Evolutionary conservation across 2,329 filamentous ascomycete species (phyloP).

Genomic region (Hirsutella minnesotensis): DNA sequence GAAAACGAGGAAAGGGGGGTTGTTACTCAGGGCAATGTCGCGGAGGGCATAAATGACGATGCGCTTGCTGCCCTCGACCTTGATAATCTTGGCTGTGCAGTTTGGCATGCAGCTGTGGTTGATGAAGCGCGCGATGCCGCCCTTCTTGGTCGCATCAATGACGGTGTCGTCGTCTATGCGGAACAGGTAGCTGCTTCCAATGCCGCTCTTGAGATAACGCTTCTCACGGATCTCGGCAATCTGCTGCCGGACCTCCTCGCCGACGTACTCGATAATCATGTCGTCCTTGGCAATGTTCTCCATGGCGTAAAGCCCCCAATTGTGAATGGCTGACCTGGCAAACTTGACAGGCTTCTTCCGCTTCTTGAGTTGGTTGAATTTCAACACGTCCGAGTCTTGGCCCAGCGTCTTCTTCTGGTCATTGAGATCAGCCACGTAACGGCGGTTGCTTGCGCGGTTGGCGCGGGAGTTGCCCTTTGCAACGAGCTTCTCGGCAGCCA

Average conservation of each 20-base stretch:
- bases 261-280: conserved; percentile 99
- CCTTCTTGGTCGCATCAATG: conserved; percentile 96
- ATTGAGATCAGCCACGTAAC: conserved; percentile 87
- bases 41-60: conserved; percentile 98
- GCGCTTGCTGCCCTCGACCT: conserved; percentile 92
- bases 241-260: conserved; percentile 91
- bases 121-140: conserved; percentile 95
- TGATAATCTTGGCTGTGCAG: conserved; percentile 98
- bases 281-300: conserved; percentile 95
- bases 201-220: conserved; percentile 87
- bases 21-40: conserved; percentile 89
- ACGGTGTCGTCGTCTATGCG: conserved; percentile 96
- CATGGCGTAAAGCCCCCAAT: conserved; percentile 96
- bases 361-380: conserved; percentile 99
- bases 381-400: conserved; percentile 78
- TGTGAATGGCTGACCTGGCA: conserved; percentile 93
- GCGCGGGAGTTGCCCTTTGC: conserved; percentile 85
- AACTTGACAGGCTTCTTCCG: conserved; percentile 99
- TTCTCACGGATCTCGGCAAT: conserved; percentile 94
- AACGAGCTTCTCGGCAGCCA: conserved; percentile 67
- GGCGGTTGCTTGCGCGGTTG: conserved; percentile 90
- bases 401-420: conserved; percentile 82
- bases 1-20: too few species aligned
- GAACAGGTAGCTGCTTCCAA: conserved; percentile 95
- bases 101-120: conserved; percentile 98